A percentile compares a stretch with the other conserved stretches of the same genome.
Conservation (phyloP, 768 basidiomycete species). For the Xanthoconium stramineum region DNA sequence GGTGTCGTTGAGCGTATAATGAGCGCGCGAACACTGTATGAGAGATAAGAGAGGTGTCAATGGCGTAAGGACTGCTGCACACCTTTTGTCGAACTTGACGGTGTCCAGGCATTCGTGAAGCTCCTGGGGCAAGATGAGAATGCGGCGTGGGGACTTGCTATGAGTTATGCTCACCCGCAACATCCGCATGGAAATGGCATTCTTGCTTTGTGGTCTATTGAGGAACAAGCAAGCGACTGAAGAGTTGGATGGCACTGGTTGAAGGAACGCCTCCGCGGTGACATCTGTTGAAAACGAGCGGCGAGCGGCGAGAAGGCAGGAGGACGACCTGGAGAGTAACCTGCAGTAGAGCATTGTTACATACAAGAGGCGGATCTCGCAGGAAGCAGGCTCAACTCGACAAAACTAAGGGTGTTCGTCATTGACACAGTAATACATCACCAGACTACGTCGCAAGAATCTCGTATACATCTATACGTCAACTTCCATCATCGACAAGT, state of each 20-base stretch:
- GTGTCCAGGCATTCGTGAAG: conserved; percentile 64
- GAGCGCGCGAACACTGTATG: conserved; percentile 65
- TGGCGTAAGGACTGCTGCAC: conserved; percentile 9
- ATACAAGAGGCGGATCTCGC: no score
- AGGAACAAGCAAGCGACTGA: conserved; percentile 75
- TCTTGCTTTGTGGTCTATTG: conserved; percentile 79
- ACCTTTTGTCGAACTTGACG: conserved; percentile 68
- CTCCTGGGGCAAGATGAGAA: conserved; percentile 47
- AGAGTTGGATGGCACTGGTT: conserved; percentile 50
- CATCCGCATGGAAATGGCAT: conserved; percentile 77
- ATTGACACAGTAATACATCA: conserved; percentile 5
- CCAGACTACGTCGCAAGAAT: neutral
- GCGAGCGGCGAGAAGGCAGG: conserved; percentile 1
- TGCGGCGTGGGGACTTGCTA: no score
- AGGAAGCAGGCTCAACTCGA: no score
- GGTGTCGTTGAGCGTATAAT: conserved; percentile 76
- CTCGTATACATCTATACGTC: conserved; percentile 1
- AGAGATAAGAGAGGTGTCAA: neutral
- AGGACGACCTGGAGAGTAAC: neutral
- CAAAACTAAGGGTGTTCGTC: neutral
- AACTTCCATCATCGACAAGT: conserved; percentile 6
- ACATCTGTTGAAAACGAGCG: conserved; percentile 21
- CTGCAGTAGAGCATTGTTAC: conserved; percentile 7
- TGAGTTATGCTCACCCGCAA: conserved; percentile 57
- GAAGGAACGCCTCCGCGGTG: conserved; percentile 41